Evolutionary conservation across 1,139 yeast species (phyloP).

Genomic region (Schwanniomyces etchellsii): DNA sequence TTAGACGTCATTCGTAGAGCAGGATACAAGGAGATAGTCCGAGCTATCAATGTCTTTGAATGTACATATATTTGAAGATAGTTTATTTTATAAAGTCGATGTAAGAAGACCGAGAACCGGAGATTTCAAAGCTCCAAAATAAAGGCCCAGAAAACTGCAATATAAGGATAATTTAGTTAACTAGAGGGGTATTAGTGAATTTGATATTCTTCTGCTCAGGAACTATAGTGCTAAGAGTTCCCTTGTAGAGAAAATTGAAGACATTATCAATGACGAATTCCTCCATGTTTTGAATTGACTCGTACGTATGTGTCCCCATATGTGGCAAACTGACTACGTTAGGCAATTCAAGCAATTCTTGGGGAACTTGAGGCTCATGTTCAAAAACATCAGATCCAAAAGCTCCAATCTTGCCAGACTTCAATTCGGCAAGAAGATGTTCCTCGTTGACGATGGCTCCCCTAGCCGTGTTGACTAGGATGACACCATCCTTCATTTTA

Average conservation of each 20-base stretch:
- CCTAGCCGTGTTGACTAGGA: slow-evolving; percentile 65
- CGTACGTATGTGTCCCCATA: slow-evolving; percentile 72
- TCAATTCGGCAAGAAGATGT: slow-evolving; percentile 56
- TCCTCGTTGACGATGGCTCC: slow-evolving; percentile 70
- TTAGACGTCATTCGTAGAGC: too few relatives aligned
- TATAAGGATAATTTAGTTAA: too few relatives aligned
- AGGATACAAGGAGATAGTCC: too few relatives aligned
- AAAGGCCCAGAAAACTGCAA: too few relatives aligned
- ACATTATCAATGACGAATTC: slow-evolving; percentile 47
- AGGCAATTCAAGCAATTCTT: slow-evolving; percentile 49
- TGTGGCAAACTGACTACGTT: slow-evolving; percentile 70
- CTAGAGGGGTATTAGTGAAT: slow-evolving; percentile 3
- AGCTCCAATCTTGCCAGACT: slow-evolving; percentile 63
- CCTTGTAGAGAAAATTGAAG: slow-evolving; percentile 39
- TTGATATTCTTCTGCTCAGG: slow-evolving; percentile 47
- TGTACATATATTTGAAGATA: too few relatives aligned
- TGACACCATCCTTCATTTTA: slow-evolving; percentile 61
- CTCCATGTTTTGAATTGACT: slow-evolving; percentile 55
- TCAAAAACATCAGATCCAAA: slow-evolving; percentile 86
- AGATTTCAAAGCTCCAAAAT: too few relatives aligned
- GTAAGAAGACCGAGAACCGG: too few relatives aligned
- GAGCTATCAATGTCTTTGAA: too few relatives aligned
- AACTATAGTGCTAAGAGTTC: slow-evolving; percentile 60
- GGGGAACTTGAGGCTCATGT: slow-evolving; percentile 66
- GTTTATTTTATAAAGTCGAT: too few relatives aligned